Evolutionary conservation across 768 basidiomycete species (phyloP), one percentile per base, ranked within the genome.

Genomic region (Mycena albidolilacea): DNA sequence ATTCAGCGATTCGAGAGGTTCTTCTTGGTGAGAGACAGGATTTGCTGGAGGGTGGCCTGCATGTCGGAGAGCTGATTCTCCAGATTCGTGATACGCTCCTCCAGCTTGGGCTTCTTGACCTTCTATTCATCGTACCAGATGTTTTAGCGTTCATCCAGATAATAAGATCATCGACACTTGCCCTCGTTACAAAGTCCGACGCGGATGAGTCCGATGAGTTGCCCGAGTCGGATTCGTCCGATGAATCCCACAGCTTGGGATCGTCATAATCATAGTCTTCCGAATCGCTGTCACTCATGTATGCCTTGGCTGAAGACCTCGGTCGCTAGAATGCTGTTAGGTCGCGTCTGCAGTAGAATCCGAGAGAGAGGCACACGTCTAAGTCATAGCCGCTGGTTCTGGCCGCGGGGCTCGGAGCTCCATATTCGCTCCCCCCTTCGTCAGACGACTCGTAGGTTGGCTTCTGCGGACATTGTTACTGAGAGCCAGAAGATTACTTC

Each of bases 131-230:
- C 44, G 15, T 37, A 10, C 10, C 7, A 41, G 23, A 62, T 21
- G 52, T 35, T 23, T 54, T 5, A 69, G n/a, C 11, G 30, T 8
- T 10, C 23, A 41, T 15, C 48, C n/a, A 7, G 48, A 43, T 37
- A 14, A 14, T 7, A 39, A 35, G 39, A 39, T 23, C 52, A 52
- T 8, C 7, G 15, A 37, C 15, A 46, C 57, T 17, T 41, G 62
- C 67, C 55, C 67, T 69, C 10, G 67, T 69, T 8, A 69, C 59
- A 21, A 52, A 61, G n/a, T 69, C 60, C 6, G 67, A 62, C 39
- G 59, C 67, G n/a, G 67, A 69, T 21, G 69, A 70, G 43, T 70
- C 69, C 38, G 69, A 63, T 5, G 69, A 55, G 69, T 39, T 70
- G 17, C 61, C 69, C 11, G 68, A 69, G 43, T 70, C 69, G 38